These are phyloP conservation scores for Colletotrichum sp. DNA, from an alignment of 2,329 filamentous ascomycete species.

Conservation along the genomic window DNA sequence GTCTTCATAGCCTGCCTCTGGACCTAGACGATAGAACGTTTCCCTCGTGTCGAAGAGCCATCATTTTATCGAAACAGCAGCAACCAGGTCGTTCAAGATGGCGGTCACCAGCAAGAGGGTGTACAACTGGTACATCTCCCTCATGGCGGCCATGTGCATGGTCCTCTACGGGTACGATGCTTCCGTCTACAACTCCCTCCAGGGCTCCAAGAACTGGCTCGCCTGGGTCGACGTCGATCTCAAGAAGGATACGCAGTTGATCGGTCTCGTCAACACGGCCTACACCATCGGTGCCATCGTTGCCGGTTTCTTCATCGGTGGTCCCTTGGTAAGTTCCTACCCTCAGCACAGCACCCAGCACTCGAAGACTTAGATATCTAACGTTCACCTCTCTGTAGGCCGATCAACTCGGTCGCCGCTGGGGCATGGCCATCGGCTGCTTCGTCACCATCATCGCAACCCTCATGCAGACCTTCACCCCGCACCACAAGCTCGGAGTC, in stretches of 20 bases:
- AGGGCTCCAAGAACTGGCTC: constrained; percentile 71
- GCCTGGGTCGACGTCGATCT: constrained; percentile 62
- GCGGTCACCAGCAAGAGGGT: constrained; percentile 12
- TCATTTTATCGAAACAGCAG: background rate
- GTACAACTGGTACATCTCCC: constrained; percentile 51
- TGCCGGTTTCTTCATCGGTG: constrained; percentile 72
- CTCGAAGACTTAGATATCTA: no score
- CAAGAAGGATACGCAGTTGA: constrained; percentile 47
- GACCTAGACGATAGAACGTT: background rate
- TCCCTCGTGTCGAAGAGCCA: background rate
- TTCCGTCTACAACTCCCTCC: constrained; percentile 75
- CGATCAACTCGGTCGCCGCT: constrained; percentile 65
- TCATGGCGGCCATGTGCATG: constrained; percentile 76
- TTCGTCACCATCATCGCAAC: constrained; percentile 70
- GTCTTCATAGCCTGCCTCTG: background rate
- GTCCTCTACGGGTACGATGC: constrained; percentile 78
- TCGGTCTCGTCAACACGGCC: constrained; percentile 66
- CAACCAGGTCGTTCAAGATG: constrained; percentile 6
- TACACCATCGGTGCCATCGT: constrained; percentile 76
- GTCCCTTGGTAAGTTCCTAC: constrained; percentile 61
- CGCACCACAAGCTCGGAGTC: constrained; percentile 63
- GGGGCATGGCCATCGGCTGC: constrained; percentile 70
- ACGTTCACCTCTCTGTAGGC: constrained; percentile 33
- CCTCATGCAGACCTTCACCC: constrained; percentile 71
- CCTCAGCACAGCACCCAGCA: no score